Conservation (phyloP, 805 yeast genomes). For the Monosporozyma yasuniensis region DNA sequence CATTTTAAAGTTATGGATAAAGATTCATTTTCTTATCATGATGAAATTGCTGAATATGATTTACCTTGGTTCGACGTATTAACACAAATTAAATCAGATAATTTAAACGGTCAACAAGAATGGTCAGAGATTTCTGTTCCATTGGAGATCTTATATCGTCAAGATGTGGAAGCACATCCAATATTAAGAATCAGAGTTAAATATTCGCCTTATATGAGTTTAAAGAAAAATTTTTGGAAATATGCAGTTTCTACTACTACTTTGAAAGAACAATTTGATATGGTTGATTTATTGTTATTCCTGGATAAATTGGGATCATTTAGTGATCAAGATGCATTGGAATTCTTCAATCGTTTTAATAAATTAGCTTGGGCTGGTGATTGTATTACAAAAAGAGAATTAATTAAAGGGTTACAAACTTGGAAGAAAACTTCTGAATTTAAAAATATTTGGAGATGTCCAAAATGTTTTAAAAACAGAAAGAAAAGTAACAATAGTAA, state of each 20-base stretch:
- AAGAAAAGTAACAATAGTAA: conserved; percentile 39
- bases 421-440: conserved; percentile 31
- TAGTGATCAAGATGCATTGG: conserved; percentile 45
- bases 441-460: conserved; percentile 58
- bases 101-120: conserved; percentile 20
- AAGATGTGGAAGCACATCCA: conserved; percentile 22
- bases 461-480: conserved; percentile 62
- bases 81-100: neutral
- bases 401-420: conserved; percentile 40
- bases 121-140: conserved; percentile 6
- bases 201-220: conserved; percentile 54
- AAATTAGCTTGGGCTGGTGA: conserved; percentile 50
- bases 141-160: conserved; percentile 10
- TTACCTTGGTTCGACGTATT: conserved; percentile 45
- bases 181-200: conserved; percentile 50
- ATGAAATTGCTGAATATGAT: conserved; percentile 61
- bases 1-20: conserved; percentile 73
- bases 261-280: conserved; percentile 35
- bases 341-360: conserved; percentile 40
- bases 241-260: conserved; percentile 40
- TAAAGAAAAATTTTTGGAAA: conserved; percentile 65
- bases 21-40: conserved; percentile 76
- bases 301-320: conserved; percentile 42
- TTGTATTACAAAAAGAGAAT: conserved; percentile 36
- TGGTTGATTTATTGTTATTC: conserved; percentile 54